A percentile compares a stretch with the other conserved stretches of the same genome.
Evolutionary conservation across 2,329 filamentous ascomycete genomes (phyloP).

Genomic region (Fusarium solani-melongenae): DNA sequence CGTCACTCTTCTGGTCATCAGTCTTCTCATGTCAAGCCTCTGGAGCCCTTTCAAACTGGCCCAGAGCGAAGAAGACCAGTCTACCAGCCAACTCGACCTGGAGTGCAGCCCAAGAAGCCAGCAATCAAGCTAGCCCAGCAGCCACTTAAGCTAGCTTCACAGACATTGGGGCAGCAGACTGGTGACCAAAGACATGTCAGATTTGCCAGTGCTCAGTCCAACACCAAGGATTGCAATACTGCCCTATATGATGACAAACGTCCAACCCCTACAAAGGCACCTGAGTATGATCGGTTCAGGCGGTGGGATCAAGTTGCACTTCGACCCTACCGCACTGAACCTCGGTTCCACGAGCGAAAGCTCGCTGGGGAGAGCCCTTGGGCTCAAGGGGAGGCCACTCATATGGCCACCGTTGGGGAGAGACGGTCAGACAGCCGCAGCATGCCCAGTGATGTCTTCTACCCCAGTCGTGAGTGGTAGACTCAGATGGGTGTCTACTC

Average conservation of each 20-base stretch:
- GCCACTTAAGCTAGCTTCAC: neutral
- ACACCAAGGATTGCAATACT: neutral
- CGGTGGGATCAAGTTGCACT: neutral
- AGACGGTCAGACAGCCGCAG: neutral
- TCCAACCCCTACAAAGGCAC: neutral
- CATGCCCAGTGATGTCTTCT: neutral
- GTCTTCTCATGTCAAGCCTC: neutral
- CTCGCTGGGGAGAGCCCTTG: neutral
- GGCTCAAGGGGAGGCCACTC: neutral
- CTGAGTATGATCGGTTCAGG: neutral
- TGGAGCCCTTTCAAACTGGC: neutral
- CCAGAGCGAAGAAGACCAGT: neutral
- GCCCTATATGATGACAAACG: neutral
- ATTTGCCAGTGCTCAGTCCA: neutral
- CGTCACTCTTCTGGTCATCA: neutral
- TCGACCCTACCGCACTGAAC: neutral
- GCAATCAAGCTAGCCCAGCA: neutral
- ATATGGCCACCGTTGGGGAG: neutral
- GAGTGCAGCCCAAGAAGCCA: neutral
- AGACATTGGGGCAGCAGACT: neutral
- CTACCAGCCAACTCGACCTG: neutral
- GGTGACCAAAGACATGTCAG: neutral
- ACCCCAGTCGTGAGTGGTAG: neutral
- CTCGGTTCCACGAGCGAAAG: neutral
- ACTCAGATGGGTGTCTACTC: neutral